phyloP scores from a whole-genome alignment of 495 filamentous ascomycete species.

The Xylaria nigripes region DNA sequence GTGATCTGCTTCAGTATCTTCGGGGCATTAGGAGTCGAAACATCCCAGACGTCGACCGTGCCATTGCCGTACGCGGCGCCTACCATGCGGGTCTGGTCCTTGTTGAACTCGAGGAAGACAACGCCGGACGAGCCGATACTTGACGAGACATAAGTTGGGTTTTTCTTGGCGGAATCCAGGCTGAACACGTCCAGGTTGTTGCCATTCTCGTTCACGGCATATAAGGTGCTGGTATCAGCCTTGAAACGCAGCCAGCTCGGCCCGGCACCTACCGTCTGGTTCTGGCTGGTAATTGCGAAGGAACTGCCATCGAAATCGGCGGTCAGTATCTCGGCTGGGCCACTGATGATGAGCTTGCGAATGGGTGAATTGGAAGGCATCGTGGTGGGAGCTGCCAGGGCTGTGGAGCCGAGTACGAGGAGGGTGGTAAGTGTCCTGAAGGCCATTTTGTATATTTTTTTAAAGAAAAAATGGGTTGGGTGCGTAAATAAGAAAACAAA shows the following conservation, averaged over 20 bases:
- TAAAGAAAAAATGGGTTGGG: not conserved
- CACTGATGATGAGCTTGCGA: slow-evolving; percentile 22
- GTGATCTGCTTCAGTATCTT: slow-evolving; percentile 18
- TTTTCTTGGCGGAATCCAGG: slow-evolving; percentile 9
- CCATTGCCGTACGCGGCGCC: slow-evolving; percentile 22
- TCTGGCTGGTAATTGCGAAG: slow-evolving; percentile 24
- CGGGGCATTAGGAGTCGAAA: slow-evolving; percentile 11
- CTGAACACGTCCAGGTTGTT: slow-evolving; percentile 19
- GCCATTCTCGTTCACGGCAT: slow-evolving; percentile 27
- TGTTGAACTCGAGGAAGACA: slow-evolving; percentile 28
- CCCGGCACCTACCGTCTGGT: slow-evolving; percentile 15
- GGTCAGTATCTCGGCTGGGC: slow-evolving; percentile 21
- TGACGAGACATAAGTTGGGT: slow-evolving; percentile 6
- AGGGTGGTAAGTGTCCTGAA: slow-evolving; percentile 13
- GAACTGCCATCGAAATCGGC: slow-evolving; percentile 21
- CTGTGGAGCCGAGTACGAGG: slow-evolving; percentile 16
- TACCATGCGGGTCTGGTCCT: slow-evolving; percentile 22
- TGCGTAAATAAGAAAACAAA: not conserved
- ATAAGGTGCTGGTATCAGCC: slow-evolving; percentile 17
- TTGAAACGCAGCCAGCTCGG: slow-evolving; percentile 29
- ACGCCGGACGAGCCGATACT: slow-evolving; percentile 24
- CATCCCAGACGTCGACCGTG: slow-evolving; percentile 27
- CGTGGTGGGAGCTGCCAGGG: slow-evolving; percentile 11
- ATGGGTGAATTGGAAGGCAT: slow-evolving; percentile 4
- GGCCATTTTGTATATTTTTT: slow-evolving; percentile 7